These are phyloP conservation scores for Chlamydomonas sphaeroides DNA, from an alignment of 139 green algal species.

Conservation along the genomic window DNA sequence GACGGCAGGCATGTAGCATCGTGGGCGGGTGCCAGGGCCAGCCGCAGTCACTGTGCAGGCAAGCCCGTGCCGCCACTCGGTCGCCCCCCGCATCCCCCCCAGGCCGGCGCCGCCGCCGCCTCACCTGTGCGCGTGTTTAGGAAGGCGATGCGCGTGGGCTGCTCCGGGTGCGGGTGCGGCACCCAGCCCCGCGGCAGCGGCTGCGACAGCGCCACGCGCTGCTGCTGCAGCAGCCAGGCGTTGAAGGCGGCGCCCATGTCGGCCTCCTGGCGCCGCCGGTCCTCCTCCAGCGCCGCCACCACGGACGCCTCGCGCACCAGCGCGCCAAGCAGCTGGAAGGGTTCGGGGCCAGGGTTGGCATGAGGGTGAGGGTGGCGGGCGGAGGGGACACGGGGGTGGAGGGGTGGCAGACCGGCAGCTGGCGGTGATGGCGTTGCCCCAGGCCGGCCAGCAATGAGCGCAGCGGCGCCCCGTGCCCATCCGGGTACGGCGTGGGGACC, in stretches of 20 bases:
- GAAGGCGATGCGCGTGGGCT: slow-evolving; percentile 26
- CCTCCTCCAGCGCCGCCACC: neutral
- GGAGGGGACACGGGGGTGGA: neutral
- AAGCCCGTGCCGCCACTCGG: neutral
- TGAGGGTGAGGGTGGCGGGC: no score
- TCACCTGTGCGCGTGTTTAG: slow-evolving; percentile 40
- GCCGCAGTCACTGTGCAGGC: neutral
- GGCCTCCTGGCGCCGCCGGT: slow-evolving; percentile 7
- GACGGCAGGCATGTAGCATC: no score
- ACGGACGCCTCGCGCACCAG: slow-evolving; percentile 22
- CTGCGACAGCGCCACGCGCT: slow-evolving; percentile 39
- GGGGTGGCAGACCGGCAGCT: no score
- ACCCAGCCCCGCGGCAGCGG: slow-evolving; percentile 42
- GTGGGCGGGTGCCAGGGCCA: no score
- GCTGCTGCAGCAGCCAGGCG: slow-evolving; percentile 36
- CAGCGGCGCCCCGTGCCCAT: no score
- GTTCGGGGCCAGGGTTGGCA: no score
- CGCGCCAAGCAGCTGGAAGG: slow-evolving; percentile 9
- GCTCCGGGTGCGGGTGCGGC: slow-evolving; percentile 34
- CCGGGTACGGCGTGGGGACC: no score
- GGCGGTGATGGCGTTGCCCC: no score
- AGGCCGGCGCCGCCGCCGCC: neutral
- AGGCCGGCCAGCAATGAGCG: no score
- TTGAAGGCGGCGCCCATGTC: slow-evolving; percentile 18
- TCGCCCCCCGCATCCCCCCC: neutral